These are phyloP conservation scores for Kwoniella mangroviensis DNA, from an alignment of 768 basidiomycete genomes.

Conservation along the genomic window DNA sequence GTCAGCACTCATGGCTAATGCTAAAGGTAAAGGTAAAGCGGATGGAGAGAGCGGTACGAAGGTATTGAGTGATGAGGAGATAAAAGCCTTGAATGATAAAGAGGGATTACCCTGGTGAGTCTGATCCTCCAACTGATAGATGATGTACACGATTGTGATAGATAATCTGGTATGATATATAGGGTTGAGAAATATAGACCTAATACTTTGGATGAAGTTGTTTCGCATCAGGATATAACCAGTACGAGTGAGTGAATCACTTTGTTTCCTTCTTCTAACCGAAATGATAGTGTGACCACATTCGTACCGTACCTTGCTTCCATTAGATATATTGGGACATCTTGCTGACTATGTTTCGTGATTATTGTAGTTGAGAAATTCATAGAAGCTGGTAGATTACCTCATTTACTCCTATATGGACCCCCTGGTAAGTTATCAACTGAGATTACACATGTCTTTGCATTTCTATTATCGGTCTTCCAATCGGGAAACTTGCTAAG, in stretches of 20 bases:
- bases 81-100: constrained; percentile 66
- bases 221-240: constrained; percentile 95
- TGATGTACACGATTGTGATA: too few relatives aligned
- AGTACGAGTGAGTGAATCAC: constrained; percentile 73
- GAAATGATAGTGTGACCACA: background rate
- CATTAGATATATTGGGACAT: background rate
- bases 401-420: constrained; percentile 95
- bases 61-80: constrained; percentile 32
- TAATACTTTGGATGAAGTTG: constrained; percentile 86
- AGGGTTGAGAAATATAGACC: constrained; percentile 99
- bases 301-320: background rate
- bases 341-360: background rate
- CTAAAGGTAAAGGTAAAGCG: constrained; percentile 45
- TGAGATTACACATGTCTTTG: background rate
- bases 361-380: constrained; percentile 81
- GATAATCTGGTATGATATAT: background rate
- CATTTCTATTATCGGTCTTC: background rate
- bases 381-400: constrained; percentile 89
- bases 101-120: constrained; percentile 84
- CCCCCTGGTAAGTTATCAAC: constrained; percentile 70
- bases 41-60: constrained; percentile 9
- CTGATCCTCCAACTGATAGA: too few relatives aligned
- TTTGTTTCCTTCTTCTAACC: too few relatives aligned
- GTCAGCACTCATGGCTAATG: constrained; percentile 46
- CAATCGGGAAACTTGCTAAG: background rate